Conservation (phyloP, 2,329 filamentous ascomycete species). For the Didymella keratinophila region DNA sequence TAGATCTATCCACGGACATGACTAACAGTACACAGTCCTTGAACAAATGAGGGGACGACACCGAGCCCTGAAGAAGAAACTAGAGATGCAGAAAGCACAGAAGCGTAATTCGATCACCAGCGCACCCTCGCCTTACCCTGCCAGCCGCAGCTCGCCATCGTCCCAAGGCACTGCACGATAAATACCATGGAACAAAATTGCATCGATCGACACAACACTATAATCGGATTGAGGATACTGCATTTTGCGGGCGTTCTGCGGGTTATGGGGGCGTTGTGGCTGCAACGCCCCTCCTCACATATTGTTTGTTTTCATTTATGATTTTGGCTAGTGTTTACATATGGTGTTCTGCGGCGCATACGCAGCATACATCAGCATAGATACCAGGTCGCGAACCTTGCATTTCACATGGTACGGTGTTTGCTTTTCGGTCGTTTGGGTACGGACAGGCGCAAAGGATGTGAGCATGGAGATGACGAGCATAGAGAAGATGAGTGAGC, state of each 20-base stretch:
- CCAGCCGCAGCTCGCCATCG: conserved; percentile 44
- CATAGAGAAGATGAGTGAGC: conserved; percentile 14
- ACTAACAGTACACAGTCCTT: conserved; percentile 53
- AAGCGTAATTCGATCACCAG: conserved; percentile 49
- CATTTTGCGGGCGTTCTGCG: conserved; percentile 37
- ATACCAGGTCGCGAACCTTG: conserved; percentile 27
- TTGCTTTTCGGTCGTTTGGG: conserved; percentile 9
- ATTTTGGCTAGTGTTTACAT: conserved; percentile 11
- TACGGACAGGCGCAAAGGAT: conserved; percentile 4
- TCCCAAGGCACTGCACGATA: conserved; percentile 40
- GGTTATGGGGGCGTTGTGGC: conserved; percentile 27
- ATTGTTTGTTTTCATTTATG: conserved; percentile 15
- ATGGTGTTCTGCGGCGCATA: conserved; percentile 20
- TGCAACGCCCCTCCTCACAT: conserved; percentile 21
- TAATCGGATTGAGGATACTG: conserved; percentile 25
- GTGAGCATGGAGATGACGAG: conserved; percentile 4
- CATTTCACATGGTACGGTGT: conserved; percentile 22
- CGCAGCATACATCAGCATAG: conserved; percentile 32
- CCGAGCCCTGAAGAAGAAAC: conserved; percentile 55
- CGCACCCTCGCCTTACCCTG: conserved; percentile 38
- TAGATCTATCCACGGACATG: not conserved
- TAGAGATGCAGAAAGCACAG: conserved; percentile 51
- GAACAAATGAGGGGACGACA: conserved; percentile 56
- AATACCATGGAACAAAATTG: not conserved
- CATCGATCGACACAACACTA: conserved; percentile 21